These are phyloP conservation scores for Cryptococcus jaspeensis DNA, from an alignment of 1,284 basidiomycete species.

Conservation along the genomic window DNA sequence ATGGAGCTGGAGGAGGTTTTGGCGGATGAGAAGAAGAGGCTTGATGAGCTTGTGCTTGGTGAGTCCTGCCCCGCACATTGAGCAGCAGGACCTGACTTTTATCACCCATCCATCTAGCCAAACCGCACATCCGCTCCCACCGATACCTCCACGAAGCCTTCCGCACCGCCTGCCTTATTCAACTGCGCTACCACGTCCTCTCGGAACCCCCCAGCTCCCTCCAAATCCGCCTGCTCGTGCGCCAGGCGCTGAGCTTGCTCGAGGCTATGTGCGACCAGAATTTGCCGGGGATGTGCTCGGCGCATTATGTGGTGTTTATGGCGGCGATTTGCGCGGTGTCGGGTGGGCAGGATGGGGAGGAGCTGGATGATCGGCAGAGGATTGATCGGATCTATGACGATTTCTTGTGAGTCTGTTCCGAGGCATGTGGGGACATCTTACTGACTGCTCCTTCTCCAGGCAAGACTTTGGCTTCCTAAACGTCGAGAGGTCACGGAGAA, in stretches of 20 bases:
- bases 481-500: slow-evolving; percentile 28
- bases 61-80: no score
- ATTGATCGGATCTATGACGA: slow-evolving; percentile 32
- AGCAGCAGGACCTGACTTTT: no score
- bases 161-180: slow-evolving; percentile 31
- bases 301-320: slow-evolving; percentile 39
- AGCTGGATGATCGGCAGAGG: slow-evolving; percentile 27
- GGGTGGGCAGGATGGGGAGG: slow-evolving; percentile 19
- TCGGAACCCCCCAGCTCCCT: slow-evolving; percentile 30
- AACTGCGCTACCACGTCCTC: slow-evolving; percentile 31
- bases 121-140: slow-evolving; percentile 30
- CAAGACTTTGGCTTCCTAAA: slow-evolving; percentile 32
- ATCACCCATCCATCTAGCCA: slow-evolving; percentile 13
- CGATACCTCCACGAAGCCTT: slow-evolving; percentile 42
- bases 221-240: slow-evolving; percentile 30
- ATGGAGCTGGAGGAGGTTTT: slow-evolving; percentile 29
- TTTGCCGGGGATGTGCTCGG: slow-evolving; percentile 33
- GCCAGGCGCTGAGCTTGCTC: slow-evolving; percentile 32
- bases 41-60: slow-evolving; percentile 30
- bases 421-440: not conserved
- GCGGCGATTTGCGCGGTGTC: slow-evolving; percentile 27
- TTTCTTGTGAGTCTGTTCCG: slow-evolving; percentile 20
- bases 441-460: slow-evolving; percentile 8
- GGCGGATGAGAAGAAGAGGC: slow-evolving; percentile 28
- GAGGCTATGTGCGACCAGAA: slow-evolving; percentile 36